Evolutionary conservation across 306 rosid species (phyloP).

Genomic region (barrel medic (Medicago truncatula)): DNA sequence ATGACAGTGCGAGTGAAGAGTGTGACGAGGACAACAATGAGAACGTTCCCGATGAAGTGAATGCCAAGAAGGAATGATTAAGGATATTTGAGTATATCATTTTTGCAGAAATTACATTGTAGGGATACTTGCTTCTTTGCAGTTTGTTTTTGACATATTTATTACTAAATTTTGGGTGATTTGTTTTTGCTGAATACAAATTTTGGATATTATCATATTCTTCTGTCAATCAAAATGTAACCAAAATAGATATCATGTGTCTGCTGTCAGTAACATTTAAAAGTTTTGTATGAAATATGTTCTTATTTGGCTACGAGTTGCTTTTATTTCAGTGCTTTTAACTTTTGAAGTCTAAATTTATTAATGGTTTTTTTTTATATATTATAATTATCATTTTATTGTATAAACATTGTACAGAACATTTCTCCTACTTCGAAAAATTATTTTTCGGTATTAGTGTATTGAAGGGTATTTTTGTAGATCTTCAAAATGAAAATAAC

Average conservation of each 20-base stretch:
- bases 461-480: too few species aligned
- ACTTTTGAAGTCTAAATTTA: neutral
- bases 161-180: constrained; percentile 15
- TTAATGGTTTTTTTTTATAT: too few species aligned
- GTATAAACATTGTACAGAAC: too few species aligned
- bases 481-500: too few species aligned
- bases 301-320: neutral
- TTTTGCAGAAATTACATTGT: constrained; percentile 19
- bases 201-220: constrained; percentile 38
- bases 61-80: constrained; percentile 35
- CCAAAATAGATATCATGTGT: neutral
- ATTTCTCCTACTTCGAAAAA: too few species aligned
- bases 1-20: constrained; percentile 22
- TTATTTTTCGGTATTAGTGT: too few species aligned
- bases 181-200: constrained; percentile 21
- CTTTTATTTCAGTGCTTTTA: constrained; percentile 7
- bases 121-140: constrained; percentile 17
- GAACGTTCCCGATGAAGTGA: constrained; percentile 21
- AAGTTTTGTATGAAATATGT: neutral
- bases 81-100: constrained; percentile 15
- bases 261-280: neutral
- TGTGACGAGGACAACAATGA: constrained; percentile 22
- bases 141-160: constrained; percentile 20
- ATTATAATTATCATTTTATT: too few species aligned
- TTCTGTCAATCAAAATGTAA: neutral